phyloP scores from a whole-genome alignment of 2,329 filamentous ascomycete species.

The Albophoma yamanashiensis region DNA sequence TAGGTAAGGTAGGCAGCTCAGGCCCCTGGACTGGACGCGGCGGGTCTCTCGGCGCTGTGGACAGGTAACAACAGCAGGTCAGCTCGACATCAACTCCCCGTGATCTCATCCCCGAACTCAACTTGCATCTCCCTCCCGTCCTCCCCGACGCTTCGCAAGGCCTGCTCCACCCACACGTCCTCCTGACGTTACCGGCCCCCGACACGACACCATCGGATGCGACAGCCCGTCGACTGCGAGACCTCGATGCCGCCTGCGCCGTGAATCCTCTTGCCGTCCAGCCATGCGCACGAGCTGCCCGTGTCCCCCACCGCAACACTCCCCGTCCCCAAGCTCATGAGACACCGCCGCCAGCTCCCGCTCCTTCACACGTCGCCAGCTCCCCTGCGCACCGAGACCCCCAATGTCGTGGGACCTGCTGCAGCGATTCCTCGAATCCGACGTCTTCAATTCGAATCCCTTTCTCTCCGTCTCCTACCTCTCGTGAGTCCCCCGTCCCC shows the following conservation, averaged over 20 bases:
- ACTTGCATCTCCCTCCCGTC: not conserved
- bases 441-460: slow-evolving; percentile 86
- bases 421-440: slow-evolving; percentile 84
- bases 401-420: slow-evolving; percentile 76
- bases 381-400: not conserved
- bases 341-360: slow-evolving; percentile 5
- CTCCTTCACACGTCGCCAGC: slow-evolving; percentile 3
- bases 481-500: slow-evolving; percentile 49
- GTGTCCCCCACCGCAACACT: slow-evolving; percentile 4
- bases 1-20: too few species aligned
- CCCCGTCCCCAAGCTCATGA: slow-evolving; percentile 10
- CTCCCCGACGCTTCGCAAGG: not conserved
- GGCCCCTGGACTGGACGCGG: not conserved
- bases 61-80: not conserved
- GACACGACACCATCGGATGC: not conserved
- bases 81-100: not conserved
- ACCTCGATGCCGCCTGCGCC: not conserved
- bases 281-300: slow-evolving; percentile 12
- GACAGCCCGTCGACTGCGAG: not conserved
- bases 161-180: not conserved
- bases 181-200: not conserved
- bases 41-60: not conserved
- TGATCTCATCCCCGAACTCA: not conserved
- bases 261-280: slow-evolving; percentile 1
- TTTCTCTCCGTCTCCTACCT: slow-evolving; percentile 84